Base-by-base conservation (phyloP, 495 filamentous ascomycete genomes). In the Umbilicaria muhlenbergii region DNA sequence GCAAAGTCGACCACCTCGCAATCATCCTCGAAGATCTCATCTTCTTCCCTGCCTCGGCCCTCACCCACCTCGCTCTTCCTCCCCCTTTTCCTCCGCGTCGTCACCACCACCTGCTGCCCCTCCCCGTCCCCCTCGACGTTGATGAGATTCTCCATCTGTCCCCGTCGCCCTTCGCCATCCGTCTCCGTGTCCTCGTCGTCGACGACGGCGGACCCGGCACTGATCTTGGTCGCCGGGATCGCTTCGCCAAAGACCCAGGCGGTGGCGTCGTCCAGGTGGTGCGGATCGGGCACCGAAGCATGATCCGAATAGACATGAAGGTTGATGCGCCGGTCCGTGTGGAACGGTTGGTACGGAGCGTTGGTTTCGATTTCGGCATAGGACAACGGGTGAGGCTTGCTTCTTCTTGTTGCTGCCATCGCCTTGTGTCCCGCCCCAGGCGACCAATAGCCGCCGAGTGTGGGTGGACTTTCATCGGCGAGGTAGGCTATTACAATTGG, bases 1-100 rank as follows among this genome's bases (percentile, higher is more conserved):
- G 84, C 84, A 73, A 87, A 93, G 64, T 94, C 87, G 51, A 94
- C 67, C 44, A 94, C 82, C 54, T 92, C 87, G 54, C 83, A 89
- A 57, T 91, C 87, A 55, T 94, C 86, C 58, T 94, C 87, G 52
- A 94, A 94, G 59, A 94, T 91, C 3, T 85, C 86, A 33, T 88
- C 82, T 31, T 79, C 82, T 13, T 76, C 73, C 18, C 69, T 71
- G 14, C 31, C 50, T n/a, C 46, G 43, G 11, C 44, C 37, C 44
- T 41, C 42, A 34, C 63, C 53, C 36, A 52, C 47, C 48, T 61
- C 42, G 55, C 49, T 39, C 62, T 56, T 56, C 57, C 61, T 53
- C 55, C 64, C 54, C 69, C 79, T 63, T 72, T 81, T 62, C 63
- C 81, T 65, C 35, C 84, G 66, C 2, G 83, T 89, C 10, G 83